Evolutionary conservation across 257 asterid genomes (phyloP).

Genomic region (Paulownia fortunei): DNA sequence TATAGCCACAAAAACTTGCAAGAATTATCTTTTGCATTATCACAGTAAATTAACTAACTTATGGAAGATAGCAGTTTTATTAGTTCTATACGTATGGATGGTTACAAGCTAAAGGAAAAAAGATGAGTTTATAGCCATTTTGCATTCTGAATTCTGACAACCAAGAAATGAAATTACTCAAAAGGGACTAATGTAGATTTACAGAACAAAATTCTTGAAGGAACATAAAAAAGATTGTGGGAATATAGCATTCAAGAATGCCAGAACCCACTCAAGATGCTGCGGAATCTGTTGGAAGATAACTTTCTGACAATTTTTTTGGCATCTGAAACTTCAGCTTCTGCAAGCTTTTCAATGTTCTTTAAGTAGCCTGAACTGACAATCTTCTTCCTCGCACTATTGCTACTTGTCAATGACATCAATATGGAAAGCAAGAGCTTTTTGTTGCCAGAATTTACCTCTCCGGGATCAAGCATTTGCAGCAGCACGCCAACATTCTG

Average conservation of each 20-base stretch:
- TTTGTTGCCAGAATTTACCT: slow-evolving; percentile 62
- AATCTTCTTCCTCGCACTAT: slow-evolving; percentile 86
- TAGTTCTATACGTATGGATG: slow-evolving; percentile 12
- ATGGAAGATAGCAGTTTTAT: neutral
- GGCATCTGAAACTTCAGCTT: slow-evolving; percentile 79
- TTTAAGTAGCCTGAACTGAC: slow-evolving; percentile 68
- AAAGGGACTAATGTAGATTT: slow-evolving; percentile 37
- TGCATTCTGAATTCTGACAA: slow-evolving; percentile 21
- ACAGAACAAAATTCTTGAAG: slow-evolving; percentile 37
- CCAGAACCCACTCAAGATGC: slow-evolving; percentile 72
- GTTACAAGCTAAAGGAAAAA: slow-evolving; percentile 26
- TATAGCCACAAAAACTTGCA: slow-evolving; percentile 25
- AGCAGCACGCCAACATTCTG: slow-evolving; percentile 60
- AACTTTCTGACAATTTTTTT: slow-evolving; percentile 77
- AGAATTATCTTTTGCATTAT: neutral
- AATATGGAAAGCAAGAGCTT: slow-evolving; percentile 76
- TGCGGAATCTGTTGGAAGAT: slow-evolving; percentile 60
- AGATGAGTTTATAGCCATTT: slow-evolving; percentile 25
- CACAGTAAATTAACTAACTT: neutral
- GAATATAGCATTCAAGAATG: slow-evolving; percentile 52
- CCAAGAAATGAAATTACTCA: slow-evolving; percentile 33
- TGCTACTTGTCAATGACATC: slow-evolving; percentile 70
- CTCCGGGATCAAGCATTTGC: slow-evolving; percentile 74
- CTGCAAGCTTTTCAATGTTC: slow-evolving; percentile 82
- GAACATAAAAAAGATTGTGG: slow-evolving; percentile 6